Conservation (phyloP, 164 flowering plant species). For the Stephania cephalantha region DNA sequence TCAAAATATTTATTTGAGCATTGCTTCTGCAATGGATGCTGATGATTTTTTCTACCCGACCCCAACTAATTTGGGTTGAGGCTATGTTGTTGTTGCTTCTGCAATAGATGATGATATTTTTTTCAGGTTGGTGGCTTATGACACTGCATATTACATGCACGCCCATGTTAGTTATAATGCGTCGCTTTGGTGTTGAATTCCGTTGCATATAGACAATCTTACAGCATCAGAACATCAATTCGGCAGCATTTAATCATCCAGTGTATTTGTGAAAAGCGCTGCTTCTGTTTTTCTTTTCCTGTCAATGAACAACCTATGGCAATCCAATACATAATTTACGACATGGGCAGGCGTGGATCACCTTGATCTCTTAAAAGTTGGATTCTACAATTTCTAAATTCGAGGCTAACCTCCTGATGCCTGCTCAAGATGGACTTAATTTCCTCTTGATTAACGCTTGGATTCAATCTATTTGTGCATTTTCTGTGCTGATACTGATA, state of each 20-base stretch:
- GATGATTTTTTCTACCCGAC: neutral
- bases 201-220: neutral
- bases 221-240: neutral
- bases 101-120: neutral
- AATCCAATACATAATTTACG: neutral
- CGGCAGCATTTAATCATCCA: neutral
- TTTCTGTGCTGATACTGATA: neutral
- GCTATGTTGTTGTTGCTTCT: neutral
- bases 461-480: neutral
- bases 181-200: too few species aligned
- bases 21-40: neutral
- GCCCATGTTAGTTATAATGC: too few species aligned
- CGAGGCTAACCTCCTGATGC: constrained; percentile 12
- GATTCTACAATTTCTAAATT: constrained; percentile 54
- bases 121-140: too few species aligned
- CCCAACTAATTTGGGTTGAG: too few species aligned
- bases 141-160: too few species aligned
- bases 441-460: constrained; percentile 5
- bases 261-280: neutral
- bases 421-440: constrained; percentile 20
- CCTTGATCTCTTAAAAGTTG: constrained; percentile 41
- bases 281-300: neutral
- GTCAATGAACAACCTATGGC: neutral
- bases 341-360: constrained; percentile 64
- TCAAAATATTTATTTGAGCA: neutral